Base-by-base conservation (phyloP, 225 moss, liverwort and hornwort genomes). In the Neckera pumila region DNA sequence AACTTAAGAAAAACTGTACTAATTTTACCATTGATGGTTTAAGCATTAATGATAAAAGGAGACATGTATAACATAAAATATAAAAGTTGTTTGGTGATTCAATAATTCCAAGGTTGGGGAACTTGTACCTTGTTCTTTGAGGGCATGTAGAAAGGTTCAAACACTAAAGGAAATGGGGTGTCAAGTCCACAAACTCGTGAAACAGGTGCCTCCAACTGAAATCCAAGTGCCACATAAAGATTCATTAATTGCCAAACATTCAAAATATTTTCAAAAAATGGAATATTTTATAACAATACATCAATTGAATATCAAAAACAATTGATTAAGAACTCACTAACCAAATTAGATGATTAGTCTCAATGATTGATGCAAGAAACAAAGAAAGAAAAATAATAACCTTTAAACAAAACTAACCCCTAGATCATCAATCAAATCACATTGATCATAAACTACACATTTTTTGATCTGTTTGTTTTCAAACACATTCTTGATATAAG, bases 131-230 rank as follows among this genome's bases (percentile, higher is more conserved):
- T 99, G 40, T 97, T 96, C 89, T 94, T 99, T 34, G 94, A 97
- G 30, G 99, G 97, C 97, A 99, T 96, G 88, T 99, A 99, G 89
- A 97, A 99, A 57, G 97, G 99, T 90, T 99, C 99, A 84, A 88
- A 99, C 27, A 97, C 87, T 87, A 99, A 93, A 67, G 99, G 99
- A 89, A 99, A 99, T 7, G 99, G 99, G 7, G 99, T 99, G 87
- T 99, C 99, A 63, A 97, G 94, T 64, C 96, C 97, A 92, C 97
- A 99, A 66, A 99, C 96, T 89, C 99, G 94, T 25, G 96, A 94
- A 31, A 99, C 94, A 11, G 97, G 99, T 31, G 97, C 99, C 92
- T 99, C 97, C 94, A 99, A 89, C 98, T 98, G 72, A 23, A 84
- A 59, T 13, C 78, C 89, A 81, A 78, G 67, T 58, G 25, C 64